Base-by-base conservation (phyloP, 2,329 filamentous ascomycete species). In the Monosporascus sp. region DNA sequence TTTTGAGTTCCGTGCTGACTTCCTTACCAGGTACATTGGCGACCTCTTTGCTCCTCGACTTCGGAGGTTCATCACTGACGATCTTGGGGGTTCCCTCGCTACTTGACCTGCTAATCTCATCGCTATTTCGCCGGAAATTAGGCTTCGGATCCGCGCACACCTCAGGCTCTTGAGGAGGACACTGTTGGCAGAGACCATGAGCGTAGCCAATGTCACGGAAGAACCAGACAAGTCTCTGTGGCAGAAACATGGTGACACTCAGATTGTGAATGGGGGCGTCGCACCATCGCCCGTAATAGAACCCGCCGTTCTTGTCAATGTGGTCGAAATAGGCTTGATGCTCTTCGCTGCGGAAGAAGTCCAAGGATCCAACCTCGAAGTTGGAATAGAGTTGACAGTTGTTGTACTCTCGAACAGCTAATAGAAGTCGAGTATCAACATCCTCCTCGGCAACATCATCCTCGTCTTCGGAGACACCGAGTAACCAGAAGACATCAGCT, bases 261-360 rank as follows among this genome's bases (percentile, higher is more conserved):
- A 82, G 67, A n/a, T 78, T 81, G 56, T 80, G 78, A 11, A 82
- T 71, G 14, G 77, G 74, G 17, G 78, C 74, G 52, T 79, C 76
- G 17, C 72, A 73, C 54, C 76, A 73, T 11, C 74, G 68, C 58
- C 74, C 71, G 53, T 77, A 75, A 58, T 75, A 76, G 58, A 80
- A 77, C 7, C 75, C 75, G 7, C 77, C 79, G 2, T 70, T 62
- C 44, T 64, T 68, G 57, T 82, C 79, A 14, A 83, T 67, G 59
- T 76, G 73, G 27, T 76, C 64, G 55, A 82, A 78, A 52, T 80
- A 78, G 14, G 71, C 67, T 50, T 70, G 68, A 52, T 82, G 76
- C 44, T 73, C 67, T 43, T 72, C 65, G 53, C 72, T 70, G 40
- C 80, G 76, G 63, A 82, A 81, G 64, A 81, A 80, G 4, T 67